phyloP scores from a whole-genome alignment of 2,329 filamentous ascomycete genomes.

The Fusarium stilboides region DNA sequence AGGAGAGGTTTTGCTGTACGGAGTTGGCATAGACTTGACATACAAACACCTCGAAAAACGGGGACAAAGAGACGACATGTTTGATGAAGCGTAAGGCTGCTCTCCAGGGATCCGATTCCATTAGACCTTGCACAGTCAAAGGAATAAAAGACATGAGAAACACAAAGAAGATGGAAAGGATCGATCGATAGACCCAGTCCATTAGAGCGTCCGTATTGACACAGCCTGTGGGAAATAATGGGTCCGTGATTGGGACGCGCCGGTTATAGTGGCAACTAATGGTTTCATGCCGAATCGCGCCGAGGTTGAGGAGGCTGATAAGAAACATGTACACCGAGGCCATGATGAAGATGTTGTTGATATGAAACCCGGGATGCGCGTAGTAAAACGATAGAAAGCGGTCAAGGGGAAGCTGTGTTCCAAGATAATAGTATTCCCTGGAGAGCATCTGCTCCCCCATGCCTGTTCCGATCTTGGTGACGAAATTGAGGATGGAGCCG shows the following conservation, averaged over 20 bases:
- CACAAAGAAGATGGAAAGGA: constrained; percentile 98
- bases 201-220: constrained; percentile 87
- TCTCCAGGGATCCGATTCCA: constrained; percentile 93
- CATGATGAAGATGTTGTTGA: constrained; percentile 99
- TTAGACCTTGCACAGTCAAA: constrained; percentile 92
- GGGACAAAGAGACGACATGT: constrained; percentile 94
- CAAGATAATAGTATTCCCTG: constrained; percentile 98
- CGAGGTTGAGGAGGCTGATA: constrained; percentile 91
- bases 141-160: constrained; percentile 98
- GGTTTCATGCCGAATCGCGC: constrained; percentile 89
- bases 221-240: constrained; percentile 88
- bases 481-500: constrained; percentile 99
- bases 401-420: constrained; percentile 95
- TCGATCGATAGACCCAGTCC: constrained; percentile 94
- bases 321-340: constrained; percentile 98
- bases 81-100: constrained; percentile 92
- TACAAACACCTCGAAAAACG: constrained; percentile 98
- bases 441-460: constrained; percentile 99
- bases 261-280: constrained; percentile 89
- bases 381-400: constrained; percentile 99
- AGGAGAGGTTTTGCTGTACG: constrained; percentile 93
- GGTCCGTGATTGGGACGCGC: constrained; percentile 90
- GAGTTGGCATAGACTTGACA: constrained; percentile 99
- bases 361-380: constrained; percentile 97
- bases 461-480: constrained; percentile 99